Base-by-base conservation (phyloP, 306 rosid genomes). In the Pyrus betulifolia region DNA sequence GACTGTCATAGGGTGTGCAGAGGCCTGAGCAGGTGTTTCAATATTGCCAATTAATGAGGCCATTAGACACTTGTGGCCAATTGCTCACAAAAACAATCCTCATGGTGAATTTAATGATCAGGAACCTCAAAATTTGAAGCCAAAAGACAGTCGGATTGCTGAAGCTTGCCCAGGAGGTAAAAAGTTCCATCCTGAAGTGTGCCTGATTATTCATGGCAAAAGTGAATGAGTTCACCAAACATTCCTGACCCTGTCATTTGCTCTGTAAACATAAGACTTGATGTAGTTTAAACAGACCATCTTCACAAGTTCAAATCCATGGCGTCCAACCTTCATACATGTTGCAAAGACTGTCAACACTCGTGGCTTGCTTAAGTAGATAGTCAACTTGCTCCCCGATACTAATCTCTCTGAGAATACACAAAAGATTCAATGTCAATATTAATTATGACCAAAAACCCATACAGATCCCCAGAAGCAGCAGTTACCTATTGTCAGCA, bases 241-340 rank as follows among this genome's bases (percentile, higher is more conserved):
- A 82, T 49, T 51, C 84, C 66, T 21, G 80, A 76, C 28, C 38
- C 45, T 35, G 78, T 30, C 45, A 76, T 67, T 80, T 72, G 76
- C 51, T 22, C 25, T 13, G 28, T 74, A 49, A 79, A 59, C 67
- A 64, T 67, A 62, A 62, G 80, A 70, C 77, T 52, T 58, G 81
- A 69, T 35, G 58, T 40, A 67, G 64, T 60, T 49, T 60, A 70
- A 67, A 84, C 71, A 75, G 74, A 70, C 45, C 25, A 58, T 76
- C 71, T 81, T 69, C 82, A 79, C 69, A 72, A 82, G 60, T 82
- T 93, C 91, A 93, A 83, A 93, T 93, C 98, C 98, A 93, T 68
- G 97, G 97, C 52, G 98, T 93, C 98, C 98, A 93, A 79, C 98
- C 98, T 87, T 93, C 98, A 67, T 93, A 93, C 98, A 93, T 93